Evolutionary conservation across 768 basidiomycete genomes (phyloP), one percentile per base, ranked within the genome.

Genomic region (Coprinellus micaceus): DNA sequence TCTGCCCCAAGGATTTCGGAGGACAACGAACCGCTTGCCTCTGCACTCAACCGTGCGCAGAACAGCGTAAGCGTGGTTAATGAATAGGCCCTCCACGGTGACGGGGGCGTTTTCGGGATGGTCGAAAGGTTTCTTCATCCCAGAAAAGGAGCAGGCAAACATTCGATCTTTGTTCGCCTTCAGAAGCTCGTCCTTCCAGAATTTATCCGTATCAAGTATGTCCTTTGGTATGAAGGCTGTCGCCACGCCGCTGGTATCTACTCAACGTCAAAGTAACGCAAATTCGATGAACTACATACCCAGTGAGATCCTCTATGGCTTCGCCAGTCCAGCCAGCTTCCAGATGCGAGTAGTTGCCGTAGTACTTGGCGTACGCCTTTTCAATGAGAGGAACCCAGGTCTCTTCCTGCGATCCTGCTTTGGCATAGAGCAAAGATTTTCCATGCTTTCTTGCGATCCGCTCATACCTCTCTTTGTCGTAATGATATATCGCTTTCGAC

Each of bases 321-420:
- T 82, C 80, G 46, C 71, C 70, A 21, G 77, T 66, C 28, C 66
- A 54, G 7, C 81, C 82, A 22, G 72, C 71, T 26, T 61, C 56
- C 29, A 82, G 61, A 1, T 75, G 69, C 0, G 73, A 69, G 63
- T 80, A 82, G 54, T 77, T 77, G 1, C 76, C 81, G 58, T 83
- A 80, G 1, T 81, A 63, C 60, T 83, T 83, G 0, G 81, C 82
- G 50, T 77, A 83, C 4, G 82, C 82, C 61, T 84, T 84, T 61
- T 83, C 82, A 21, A 82, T 69, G 1, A 84, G 63, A 1, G 82
- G 77, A 0, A 82, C 78, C 82, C 82, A 83, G 0, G 80, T 82
- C 54, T 83, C 82, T 33, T 76, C 76, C 12, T 77, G 71, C 4
- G 73, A 72, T 3, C 69, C 73, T 4, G 77, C 78, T 46, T 69